phyloP scores from a whole-genome alignment of 306 rosid species.

The Carpinus fangiana region DNA sequence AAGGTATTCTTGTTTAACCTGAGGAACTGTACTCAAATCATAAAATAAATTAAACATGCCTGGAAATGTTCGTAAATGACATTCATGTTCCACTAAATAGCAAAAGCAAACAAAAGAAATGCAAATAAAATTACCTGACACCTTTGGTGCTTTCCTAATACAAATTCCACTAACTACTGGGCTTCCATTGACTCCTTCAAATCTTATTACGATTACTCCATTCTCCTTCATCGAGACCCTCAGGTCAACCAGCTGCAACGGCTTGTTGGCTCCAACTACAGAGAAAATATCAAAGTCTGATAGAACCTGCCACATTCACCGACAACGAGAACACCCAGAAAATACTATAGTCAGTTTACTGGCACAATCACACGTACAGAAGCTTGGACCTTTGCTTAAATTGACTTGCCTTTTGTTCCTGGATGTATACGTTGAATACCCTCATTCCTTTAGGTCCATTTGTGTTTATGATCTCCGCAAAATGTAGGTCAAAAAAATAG shows the following conservation, averaged over 20 bases:
- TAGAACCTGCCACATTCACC: conserved; percentile 57
- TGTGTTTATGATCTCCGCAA: conserved; percentile 70
- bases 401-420: conserved; percentile 70
- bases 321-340: conserved; percentile 16
- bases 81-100: background rate
- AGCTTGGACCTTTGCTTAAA: background rate
- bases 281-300: conserved; percentile 77
- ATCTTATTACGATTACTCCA: conserved; percentile 55
- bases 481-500: conserved; percentile 74
- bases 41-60: background rate
- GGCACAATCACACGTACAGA: background rate
- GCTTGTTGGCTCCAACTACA: conserved; percentile 81
- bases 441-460: conserved; percentile 91
- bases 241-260: conserved; percentile 58
- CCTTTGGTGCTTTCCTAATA: conserved; percentile 54
- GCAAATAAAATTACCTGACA: conserved; percentile 45
- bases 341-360: background rate
- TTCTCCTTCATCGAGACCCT: conserved; percentile 65
- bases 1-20: conserved; percentile 43
- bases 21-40: conserved; percentile 50
- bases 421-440: conserved; percentile 70
- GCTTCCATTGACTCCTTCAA: conserved; percentile 78
- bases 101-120: conserved; percentile 11
- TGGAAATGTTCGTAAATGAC: background rate
- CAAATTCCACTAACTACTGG: conserved; percentile 79